Evolutionary conservation across 768 basidiomycete genomes (phyloP).

Genomic region (Dictyophora rubrovolvata): DNA sequence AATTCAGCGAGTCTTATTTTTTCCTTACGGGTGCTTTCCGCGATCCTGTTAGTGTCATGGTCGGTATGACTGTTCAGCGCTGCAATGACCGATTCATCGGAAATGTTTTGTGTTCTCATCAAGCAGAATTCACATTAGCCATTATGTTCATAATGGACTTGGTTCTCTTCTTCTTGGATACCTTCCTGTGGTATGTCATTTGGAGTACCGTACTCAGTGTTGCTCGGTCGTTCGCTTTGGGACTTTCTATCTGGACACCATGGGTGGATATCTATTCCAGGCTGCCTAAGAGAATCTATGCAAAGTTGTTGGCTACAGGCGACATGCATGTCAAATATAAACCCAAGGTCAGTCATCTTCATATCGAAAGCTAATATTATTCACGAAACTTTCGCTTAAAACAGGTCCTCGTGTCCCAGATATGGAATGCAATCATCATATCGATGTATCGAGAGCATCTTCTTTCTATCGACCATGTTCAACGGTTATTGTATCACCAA

Average conservation of each 20-base stretch:
- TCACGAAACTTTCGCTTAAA: background rate
- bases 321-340: slow-evolving; percentile 99
- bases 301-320: slow-evolving; percentile 87
- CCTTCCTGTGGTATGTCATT: slow-evolving; percentile 99
- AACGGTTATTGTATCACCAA: slow-evolving; percentile 95
- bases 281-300: slow-evolving; percentile 95
- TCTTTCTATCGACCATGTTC: slow-evolving; percentile 95
- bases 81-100: slow-evolving; percentile 85
- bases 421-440: slow-evolving; percentile 99
- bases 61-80: slow-evolving; percentile 83
- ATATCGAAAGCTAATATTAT: background rate
- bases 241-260: slow-evolving; percentile 97
- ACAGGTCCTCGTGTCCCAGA: slow-evolving; percentile 89
- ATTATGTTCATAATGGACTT: slow-evolving; percentile 99
- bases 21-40: slow-evolving; percentile 97
- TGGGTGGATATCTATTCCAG: slow-evolving; percentile 97
- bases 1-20: slow-evolving; percentile 95
- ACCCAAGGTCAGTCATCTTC: slow-evolving; percentile 58
- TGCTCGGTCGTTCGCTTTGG: slow-evolving; percentile 80
- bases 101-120: slow-evolving; percentile 71
- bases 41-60: slow-evolving; percentile 94
- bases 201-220: slow-evolving; percentile 96
- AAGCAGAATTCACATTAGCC: slow-evolving; percentile 86
- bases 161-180: slow-evolving; percentile 97
- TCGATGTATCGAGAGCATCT: slow-evolving; percentile 99